Conservation (phyloP, 2,329 filamentous ascomycete species). For the Macroventuria anomochaeta region DNA sequence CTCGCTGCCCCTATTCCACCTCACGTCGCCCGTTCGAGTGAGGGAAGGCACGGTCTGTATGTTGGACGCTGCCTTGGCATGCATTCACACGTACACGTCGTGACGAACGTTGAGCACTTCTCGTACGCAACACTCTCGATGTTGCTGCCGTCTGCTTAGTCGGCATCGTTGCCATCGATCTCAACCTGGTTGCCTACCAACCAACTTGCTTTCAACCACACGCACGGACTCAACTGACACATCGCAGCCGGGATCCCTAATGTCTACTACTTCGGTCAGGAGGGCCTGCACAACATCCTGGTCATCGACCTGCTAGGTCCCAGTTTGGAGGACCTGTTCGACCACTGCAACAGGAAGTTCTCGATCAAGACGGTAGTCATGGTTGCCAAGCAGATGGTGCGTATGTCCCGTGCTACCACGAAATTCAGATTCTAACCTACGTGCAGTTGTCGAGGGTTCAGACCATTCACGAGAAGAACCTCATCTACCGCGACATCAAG, state of each 20-base stretch:
- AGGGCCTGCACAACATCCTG: constrained; percentile 97
- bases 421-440: constrained; percentile 14
- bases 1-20: constrained; percentile 21
- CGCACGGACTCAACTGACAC: constrained; percentile 19
- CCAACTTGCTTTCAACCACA: background rate
- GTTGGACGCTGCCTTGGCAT: constrained; percentile 16
- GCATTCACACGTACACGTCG: constrained; percentile 1
- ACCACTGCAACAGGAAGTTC: constrained; percentile 95
- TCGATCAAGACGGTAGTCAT: constrained; percentile 98
- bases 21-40: constrained; percentile 14
- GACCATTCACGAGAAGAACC: constrained; percentile 97
- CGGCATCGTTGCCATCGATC: too few species aligned
- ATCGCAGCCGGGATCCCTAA: constrained; percentile 90
- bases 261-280: constrained; percentile 99
- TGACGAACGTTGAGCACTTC: background rate
- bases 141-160: background rate
- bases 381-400: constrained; percentile 98
- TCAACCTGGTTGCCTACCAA: constrained; percentile 1
- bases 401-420: constrained; percentile 32
- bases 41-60: constrained; percentile 16
- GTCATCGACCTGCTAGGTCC: constrained; percentile 96
- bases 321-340: constrained; percentile 94
- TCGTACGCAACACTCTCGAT: background rate
- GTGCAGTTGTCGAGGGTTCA: constrained; percentile 83
- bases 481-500: constrained; percentile 99